Conservation (phyloP, 768 basidiomycete species). For the Termitomyces sp. region DNA sequence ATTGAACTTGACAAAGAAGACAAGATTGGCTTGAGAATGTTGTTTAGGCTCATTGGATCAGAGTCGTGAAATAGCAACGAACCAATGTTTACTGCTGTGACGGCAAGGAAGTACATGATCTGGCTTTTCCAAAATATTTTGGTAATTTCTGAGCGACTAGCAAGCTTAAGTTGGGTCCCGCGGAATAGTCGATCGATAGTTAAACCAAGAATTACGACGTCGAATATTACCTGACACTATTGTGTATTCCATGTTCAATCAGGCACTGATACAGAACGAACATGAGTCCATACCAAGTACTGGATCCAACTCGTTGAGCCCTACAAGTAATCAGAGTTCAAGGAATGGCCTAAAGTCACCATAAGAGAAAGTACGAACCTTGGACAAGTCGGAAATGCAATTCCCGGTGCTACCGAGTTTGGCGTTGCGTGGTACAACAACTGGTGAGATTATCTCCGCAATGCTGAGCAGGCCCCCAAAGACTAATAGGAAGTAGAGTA, state of each 20-base stretch:
- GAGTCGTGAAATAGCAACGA: not conserved
- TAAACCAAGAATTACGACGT: slow-evolving; percentile 14
- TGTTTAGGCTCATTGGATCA: not conserved
- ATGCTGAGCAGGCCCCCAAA: slow-evolving; percentile 13
- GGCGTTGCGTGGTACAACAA: slow-evolving; percentile 14
- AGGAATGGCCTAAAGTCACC: not conserved
- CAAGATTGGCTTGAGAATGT: slow-evolving; percentile 12
- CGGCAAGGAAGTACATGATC: slow-evolving; percentile 16
- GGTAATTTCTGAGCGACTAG: slow-evolving; percentile 14
- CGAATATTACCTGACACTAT: slow-evolving; percentile 16
- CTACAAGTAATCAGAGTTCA: not conserved
- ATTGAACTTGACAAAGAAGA: slow-evolving; percentile 16
- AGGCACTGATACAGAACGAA: not conserved
- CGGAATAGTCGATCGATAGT: slow-evolving; percentile 15
- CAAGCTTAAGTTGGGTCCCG: slow-evolving; percentile 10
- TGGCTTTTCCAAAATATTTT: slow-evolving; percentile 17
- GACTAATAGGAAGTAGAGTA: slow-evolving; percentile 13
- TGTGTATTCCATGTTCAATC: not conserved
- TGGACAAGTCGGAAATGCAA: slow-evolving; percentile 14
- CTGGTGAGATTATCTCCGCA: slow-evolving; percentile 14
- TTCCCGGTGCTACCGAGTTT: slow-evolving; percentile 12
- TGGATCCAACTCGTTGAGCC: slow-evolving; percentile 17
- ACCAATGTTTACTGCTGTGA: slow-evolving; percentile 14
- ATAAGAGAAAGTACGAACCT: slow-evolving; percentile 5
- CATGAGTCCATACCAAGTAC: slow-evolving; percentile 8